Conservation (phyloP, 805 yeast genomes). For the Clavispora fructus region DNA sequence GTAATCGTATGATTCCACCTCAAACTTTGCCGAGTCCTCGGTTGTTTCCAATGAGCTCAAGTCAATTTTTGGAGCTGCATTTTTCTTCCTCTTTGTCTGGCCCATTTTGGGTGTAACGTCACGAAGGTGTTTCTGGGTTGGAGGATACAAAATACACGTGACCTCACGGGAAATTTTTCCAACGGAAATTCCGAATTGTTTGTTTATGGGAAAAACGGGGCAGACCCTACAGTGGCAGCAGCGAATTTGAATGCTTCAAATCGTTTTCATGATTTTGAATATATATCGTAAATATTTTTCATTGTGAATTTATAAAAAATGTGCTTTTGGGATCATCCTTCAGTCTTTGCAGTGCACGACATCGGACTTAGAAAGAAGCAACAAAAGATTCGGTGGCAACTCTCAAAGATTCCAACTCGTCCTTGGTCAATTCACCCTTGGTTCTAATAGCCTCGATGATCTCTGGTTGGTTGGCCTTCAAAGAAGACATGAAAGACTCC, state of each 20-base stretch:
- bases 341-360: slow-evolving; percentile 1
- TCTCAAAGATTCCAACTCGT: slow-evolving; percentile 81
- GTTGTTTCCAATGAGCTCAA: not conserved
- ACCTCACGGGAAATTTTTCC: not conserved
- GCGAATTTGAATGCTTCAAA: not conserved
- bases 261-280: slow-evolving; percentile 4
- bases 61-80: not conserved
- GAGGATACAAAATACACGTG: not conserved
- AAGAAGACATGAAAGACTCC: slow-evolving; percentile 84
- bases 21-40: slow-evolving; percentile 2
- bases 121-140: not conserved
- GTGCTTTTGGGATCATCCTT: slow-evolving; percentile 11
- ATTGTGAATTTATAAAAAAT: slow-evolving; percentile 4
- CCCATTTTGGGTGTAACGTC: not conserved
- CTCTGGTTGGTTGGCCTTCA: slow-evolving; percentile 84
- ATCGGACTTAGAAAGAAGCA: slow-evolving; percentile 64
- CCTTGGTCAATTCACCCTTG: slow-evolving; percentile 88
- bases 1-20: slow-evolving; percentile 16
- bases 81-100: not conserved
- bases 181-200: not conserved
- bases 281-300: slow-evolving; percentile 16
- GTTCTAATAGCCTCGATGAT: slow-evolving; percentile 79
- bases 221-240: not conserved
- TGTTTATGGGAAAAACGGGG: not conserved
- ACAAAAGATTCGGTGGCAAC: slow-evolving; percentile 88